phyloP scores from a whole-genome alignment of 495 filamentous ascomycete species.

The Haplographium delicatum region DNA sequence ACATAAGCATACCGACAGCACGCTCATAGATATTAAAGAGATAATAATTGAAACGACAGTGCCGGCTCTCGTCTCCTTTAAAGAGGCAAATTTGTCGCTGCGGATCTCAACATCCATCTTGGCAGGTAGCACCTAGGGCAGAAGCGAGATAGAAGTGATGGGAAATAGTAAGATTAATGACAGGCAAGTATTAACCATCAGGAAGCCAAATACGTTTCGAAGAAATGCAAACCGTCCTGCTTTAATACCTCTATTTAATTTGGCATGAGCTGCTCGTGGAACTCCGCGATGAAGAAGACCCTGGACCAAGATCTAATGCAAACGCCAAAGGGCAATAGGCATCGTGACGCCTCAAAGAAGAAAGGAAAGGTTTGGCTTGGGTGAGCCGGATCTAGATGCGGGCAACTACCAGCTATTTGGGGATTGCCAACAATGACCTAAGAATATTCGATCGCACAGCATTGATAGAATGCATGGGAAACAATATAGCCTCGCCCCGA shows the following conservation, averaged over 20 bases:
- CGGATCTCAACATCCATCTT: conserved; percentile 3
- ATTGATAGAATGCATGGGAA: not conserved
- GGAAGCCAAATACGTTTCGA: not conserved
- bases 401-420: not conserved
- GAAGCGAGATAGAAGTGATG: not conserved
- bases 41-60: conserved; percentile 37
- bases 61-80: conserved; percentile 30
- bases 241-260: no score
- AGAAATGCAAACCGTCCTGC: not conserved
- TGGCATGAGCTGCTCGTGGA: no score
- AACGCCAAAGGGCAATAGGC: no score
- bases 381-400: not conserved
- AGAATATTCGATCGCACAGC: not conserved
- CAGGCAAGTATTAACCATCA: not conserved
- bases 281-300: no score
- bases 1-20: conserved; percentile 43
- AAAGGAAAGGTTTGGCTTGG: not conserved
- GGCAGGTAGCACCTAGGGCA: not conserved
- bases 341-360: not conserved
- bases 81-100: not conserved
- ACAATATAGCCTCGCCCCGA: not conserved
- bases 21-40: conserved; percentile 34
- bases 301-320: no score
- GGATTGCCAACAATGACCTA: not conserved
- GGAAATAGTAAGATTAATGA: not conserved